Percentiles rank a stretch among this genome's conserved stretches.
Conservation (phyloP, 1,139 yeast genomes). For the Debaryomyces subglobosus region DNA sequence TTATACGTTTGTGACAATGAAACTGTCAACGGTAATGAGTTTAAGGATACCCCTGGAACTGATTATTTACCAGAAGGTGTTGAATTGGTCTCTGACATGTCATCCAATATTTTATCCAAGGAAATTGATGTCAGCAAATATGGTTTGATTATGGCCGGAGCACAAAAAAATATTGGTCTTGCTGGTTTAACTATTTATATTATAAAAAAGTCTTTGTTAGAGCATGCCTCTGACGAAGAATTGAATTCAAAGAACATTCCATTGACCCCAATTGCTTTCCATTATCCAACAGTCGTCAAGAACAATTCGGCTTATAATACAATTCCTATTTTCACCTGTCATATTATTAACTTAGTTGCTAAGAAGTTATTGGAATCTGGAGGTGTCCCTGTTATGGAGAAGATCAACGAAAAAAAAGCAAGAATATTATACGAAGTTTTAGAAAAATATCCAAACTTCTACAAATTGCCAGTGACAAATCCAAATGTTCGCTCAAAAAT, state of each 20-base stretch:
- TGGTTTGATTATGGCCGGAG: constrained; percentile 92
- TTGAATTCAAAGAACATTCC: constrained; percentile 65
- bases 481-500: constrained; percentile 70
- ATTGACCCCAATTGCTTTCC: constrained; percentile 83
- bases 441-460: constrained; percentile 66
- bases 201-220: constrained; percentile 76
- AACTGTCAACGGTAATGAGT: constrained; percentile 94
- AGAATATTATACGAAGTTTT: constrained; percentile 61
- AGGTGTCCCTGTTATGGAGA: constrained; percentile 55
- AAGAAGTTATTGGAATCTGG: constrained; percentile 64
- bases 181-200: constrained; percentile 94
- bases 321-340: constrained; percentile 88
- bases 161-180: constrained; percentile 94
- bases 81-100: constrained; percentile 90
- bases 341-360: constrained; percentile 79
- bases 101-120: constrained; percentile 87
- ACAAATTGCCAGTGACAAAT: constrained; percentile 65
- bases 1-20: constrained; percentile 94
- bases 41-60: constrained; percentile 51
- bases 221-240: constrained; percentile 66
- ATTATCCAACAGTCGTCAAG: constrained; percentile 80
- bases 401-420: constrained; percentile 64
- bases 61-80: constrained; percentile 66
- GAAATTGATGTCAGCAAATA: constrained; percentile 78
- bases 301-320: constrained; percentile 95